Percentiles rank a stretch among this genome's conserved stretches.
These are phyloP conservation scores for Scheffersomyces stipitis DNA, from an alignment of 805 yeast species.

Conservation along the genomic window DNA sequence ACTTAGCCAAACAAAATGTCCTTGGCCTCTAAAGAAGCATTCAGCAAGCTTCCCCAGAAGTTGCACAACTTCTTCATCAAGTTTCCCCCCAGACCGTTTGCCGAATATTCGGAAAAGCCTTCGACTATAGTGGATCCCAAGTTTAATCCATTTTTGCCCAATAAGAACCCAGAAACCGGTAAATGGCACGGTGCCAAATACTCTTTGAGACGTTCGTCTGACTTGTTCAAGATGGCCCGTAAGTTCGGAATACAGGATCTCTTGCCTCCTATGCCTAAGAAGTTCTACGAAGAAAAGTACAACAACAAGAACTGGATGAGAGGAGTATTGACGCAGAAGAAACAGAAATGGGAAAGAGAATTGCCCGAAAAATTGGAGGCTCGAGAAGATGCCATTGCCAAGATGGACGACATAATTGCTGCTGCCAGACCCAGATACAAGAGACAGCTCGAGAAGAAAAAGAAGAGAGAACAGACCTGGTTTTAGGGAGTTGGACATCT, in stretches of 20 bases:
- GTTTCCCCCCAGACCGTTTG: constrained; percentile 84
- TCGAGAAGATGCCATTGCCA: constrained; percentile 63
- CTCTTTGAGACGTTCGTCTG: constrained; percentile 81
- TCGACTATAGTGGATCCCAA: constrained; percentile 63
- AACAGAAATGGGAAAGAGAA: constrained; percentile 75
- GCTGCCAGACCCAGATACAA: constrained; percentile 55
- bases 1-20: constrained; percentile 15
- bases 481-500: constrained; percentile 12
- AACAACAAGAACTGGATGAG: constrained; percentile 65
- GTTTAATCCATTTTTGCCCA: constrained; percentile 86
- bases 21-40: constrained; percentile 43
- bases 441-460: constrained; percentile 38
- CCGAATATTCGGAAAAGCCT: constrained; percentile 62
- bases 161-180: constrained; percentile 80
- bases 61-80: constrained; percentile 73
- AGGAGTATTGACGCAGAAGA: constrained; percentile 78
- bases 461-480: constrained; percentile 38
- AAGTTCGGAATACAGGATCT: constrained; percentile 77
- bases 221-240: constrained; percentile 76
- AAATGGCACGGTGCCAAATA: constrained; percentile 73
- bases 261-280: constrained; percentile 68
- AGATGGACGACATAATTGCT: constrained; percentile 64
- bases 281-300: constrained; percentile 78
- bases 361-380: constrained; percentile 56
- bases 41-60: constrained; percentile 63